Conservation (phyloP, 78 protist species). For the Capsaspora owczarzaki region DNA sequence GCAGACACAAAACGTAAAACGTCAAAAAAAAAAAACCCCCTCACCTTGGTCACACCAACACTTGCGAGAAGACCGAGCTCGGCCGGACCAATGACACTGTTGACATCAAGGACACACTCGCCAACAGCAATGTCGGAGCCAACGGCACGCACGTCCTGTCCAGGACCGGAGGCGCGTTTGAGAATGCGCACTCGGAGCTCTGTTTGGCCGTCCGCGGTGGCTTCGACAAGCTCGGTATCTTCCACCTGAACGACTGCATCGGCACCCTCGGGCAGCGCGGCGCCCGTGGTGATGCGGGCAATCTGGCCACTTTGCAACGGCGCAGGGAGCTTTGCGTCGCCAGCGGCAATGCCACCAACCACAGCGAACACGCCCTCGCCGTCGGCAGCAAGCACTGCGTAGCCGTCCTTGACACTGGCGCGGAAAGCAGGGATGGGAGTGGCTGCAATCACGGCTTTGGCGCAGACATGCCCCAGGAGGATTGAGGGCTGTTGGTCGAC, state of each 20-base stretch:
- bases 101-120: neutral
- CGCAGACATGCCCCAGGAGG: neutral
- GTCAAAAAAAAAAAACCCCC: neutral
- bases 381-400: constrained; percentile 41
- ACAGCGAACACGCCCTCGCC: neutral
- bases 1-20: neutral
- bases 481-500: no score
- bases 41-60: constrained; percentile 13
- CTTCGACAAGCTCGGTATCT: constrained; percentile 26
- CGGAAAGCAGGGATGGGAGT: constrained; percentile 33
- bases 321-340: neutral
- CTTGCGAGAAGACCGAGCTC: constrained; percentile 40
- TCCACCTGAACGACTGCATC: constrained; percentile 57
- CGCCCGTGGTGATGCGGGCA: constrained; percentile 57
- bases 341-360: neutral
- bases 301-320: neutral
- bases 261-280: constrained; percentile 44
- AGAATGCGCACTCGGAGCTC: neutral
- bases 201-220: neutral
- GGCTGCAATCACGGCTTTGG: constrained; percentile 5
- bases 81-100: constrained; percentile 9
- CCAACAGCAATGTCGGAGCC: constrained; percentile 35
- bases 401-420: constrained; percentile 61
- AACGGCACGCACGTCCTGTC: constrained; percentile 33
- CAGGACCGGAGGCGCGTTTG: neutral